Base-by-base conservation (phyloP, 177 flowering plant genomes). In the Vitis hybrid region DNA sequence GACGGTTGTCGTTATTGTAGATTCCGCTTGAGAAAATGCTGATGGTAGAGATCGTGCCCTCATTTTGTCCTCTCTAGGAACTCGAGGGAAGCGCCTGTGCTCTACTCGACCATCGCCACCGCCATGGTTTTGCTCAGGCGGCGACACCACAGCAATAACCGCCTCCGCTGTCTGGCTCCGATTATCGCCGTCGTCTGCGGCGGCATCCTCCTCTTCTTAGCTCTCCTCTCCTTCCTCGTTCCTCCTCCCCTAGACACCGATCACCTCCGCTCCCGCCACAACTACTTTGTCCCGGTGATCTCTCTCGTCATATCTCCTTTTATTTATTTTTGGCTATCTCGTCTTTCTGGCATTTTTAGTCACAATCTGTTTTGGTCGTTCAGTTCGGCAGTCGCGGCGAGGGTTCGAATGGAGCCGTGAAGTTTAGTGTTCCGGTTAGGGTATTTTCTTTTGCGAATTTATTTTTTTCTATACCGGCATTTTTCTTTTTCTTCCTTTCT, bases 61-160 rank as follows among this genome's bases (percentile, higher is more conserved):
- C 45, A 5, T 40, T 40, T 40, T 8, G 45, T 40, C 8, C 45
- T 40, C 45, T 40, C 8, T 40, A 40, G 45, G 45, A 40, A 40
- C 45, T 40, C 8, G 45, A 40, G 8, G 45, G 45, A 40, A 40
- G 7, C 8, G 45, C 45, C 45, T 40, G 6, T 40, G 45, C 45
- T 40, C 45, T 40, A 40, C 45, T 40, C 8, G 7, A 40, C 45
- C 45, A 50, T 5, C 23, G 8, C 49, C 64, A 52, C 70, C 69
- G 68, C 12, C 62, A 66, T 66, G 79, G 76, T 79, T 52, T 51
- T 51, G 32, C 74, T 52, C 11, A 72, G 79, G 74, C 76, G 79
- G 62, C 82, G 79, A 49, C 74, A 70, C 52, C 70, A 67, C 56
- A 21, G 21, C 17, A 34, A 10, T 64, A 45, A 51, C 65, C 56